phyloP scores from a whole-genome alignment of 805 yeast species.

The Komagataella pastoris region DNA sequence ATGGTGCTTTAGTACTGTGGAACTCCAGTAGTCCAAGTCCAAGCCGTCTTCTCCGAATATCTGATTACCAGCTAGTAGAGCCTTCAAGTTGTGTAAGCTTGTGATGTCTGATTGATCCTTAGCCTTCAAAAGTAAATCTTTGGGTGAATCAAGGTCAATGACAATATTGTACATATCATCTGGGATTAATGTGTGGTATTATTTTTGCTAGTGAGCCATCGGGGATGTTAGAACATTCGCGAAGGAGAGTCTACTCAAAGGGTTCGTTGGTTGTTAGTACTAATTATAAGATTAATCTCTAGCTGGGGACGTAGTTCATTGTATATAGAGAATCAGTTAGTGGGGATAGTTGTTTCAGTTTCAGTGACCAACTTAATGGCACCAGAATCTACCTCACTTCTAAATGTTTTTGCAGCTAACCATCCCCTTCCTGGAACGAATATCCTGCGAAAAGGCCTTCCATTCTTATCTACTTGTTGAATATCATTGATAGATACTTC shows the following conservation, averaged over 20 bases:
- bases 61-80: conserved; percentile 1
- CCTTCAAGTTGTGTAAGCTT: background rate
- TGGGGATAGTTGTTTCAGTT: background rate
- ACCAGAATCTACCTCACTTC: background rate
- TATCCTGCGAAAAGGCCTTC: conserved; percentile 27
- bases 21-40: conserved; percentile 1
- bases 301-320: background rate
- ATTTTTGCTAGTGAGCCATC: background rate
- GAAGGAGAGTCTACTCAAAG: background rate
- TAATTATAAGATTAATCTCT: background rate
- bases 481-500: background rate
- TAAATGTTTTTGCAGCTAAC: conserved; percentile 21
- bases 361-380: background rate
- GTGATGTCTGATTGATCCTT: conserved; percentile 11
- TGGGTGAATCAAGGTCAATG: conserved; percentile 1
- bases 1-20: conserved; percentile 4
- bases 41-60: conserved; percentile 9
- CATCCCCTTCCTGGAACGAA: conserved; percentile 39
- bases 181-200: background rate
- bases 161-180: background rate
- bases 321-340: background rate
- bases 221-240: background rate
- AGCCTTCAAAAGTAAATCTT: conserved; percentile 10
- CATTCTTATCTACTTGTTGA: conserved; percentile 18
- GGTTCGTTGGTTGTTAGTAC: background rate